Evolutionary conservation across 2,329 filamentous ascomycete species (phyloP), one percentile per base, ranked within the genome.

Genomic region (Talaromyces sp.): DNA sequence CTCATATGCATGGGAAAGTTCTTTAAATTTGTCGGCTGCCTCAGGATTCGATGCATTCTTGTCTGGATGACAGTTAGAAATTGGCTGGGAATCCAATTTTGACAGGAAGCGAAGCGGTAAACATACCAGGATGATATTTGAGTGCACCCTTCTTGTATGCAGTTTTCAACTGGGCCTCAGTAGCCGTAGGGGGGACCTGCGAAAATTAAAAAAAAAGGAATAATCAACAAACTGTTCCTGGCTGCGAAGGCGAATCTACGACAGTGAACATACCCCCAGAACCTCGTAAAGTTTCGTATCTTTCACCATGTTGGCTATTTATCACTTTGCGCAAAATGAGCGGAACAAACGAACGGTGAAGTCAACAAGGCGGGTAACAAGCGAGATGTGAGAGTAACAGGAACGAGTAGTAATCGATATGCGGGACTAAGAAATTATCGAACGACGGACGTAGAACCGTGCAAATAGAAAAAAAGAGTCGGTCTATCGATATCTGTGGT

Each of bases 1-100:
- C 80, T 99, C 94, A 78, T 97, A 99, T 62, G 94, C 94, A 71
- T 93, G 88, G 64, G 91, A 96, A 61, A 97, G 83, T 69, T 97
- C 92, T 81, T 99, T 97, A 87, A 99, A 99, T 78, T 97, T 99
- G 62, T 96, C 91, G 67, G 93, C 91, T 53, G 94, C 92, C 25
- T 87, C 89, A 40, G 92, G 91, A 80, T 96, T 95, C 80, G 94
- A 86, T 64, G 88, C 85, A 77, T 99, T 99, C 84, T 99, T 99
- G 78, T 99, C 93, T 95, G 7, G 19, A 22, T 3, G 13, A 33
- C 28, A 33, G 28, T 48, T 48, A 48, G 45, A 6, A 17, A 46
- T 13, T 46, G 25, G 4, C 25, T 19, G 3, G 5, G 3, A 9
- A 31, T 48, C 28, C n/a, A 7, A n/a, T 35, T 7, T 10, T n/a